Evolutionary conservation across 1,284 basidiomycete species (phyloP).

Genomic region (Takashimella koratensis): DNA sequence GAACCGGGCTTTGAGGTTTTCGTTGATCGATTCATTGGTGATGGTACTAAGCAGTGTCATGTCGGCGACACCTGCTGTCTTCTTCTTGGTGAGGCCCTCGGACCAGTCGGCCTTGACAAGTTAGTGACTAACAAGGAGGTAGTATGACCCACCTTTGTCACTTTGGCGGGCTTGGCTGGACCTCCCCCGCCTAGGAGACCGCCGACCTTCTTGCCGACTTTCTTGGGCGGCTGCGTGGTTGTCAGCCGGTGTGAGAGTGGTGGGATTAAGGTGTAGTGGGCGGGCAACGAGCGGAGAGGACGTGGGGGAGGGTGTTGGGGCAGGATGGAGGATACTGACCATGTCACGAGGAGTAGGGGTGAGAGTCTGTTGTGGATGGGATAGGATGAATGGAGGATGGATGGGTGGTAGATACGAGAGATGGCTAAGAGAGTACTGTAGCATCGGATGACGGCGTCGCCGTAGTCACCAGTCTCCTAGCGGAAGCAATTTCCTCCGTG

Average conservation of each 20-base stretch:
- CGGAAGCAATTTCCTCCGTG: no score
- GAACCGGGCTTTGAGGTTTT: slow-evolving; percentile 96
- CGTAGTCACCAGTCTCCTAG: no score
- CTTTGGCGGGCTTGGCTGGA: slow-evolving; percentile 17
- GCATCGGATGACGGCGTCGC: no score
- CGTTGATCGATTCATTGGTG: slow-evolving; percentile 96
- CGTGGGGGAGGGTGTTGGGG: neutral
- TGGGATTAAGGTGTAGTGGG: neutral
- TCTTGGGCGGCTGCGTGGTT: slow-evolving; percentile 70
- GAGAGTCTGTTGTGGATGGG: no score
- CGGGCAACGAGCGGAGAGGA: neutral
- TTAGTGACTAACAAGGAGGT: slow-evolving; percentile 1
- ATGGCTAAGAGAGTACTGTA: no score
- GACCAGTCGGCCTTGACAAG: slow-evolving; percentile 84
- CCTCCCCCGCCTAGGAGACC: slow-evolving; percentile 58
- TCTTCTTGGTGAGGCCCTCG: slow-evolving; percentile 98
- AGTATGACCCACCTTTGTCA: slow-evolving; percentile 15
- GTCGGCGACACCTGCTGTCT: slow-evolving; percentile 93
- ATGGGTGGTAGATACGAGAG: no score
- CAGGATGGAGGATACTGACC: neutral
- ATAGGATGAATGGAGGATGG: neutral
- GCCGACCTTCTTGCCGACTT: slow-evolving; percentile 80
- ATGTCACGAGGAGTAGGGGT: neutral
- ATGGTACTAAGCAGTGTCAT: slow-evolving; percentile 98
- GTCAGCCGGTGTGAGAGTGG: slow-evolving; percentile 12